Conservation (phyloP, 2,329 filamentous ascomycete species). For the Aspergillus sojae region DNA sequence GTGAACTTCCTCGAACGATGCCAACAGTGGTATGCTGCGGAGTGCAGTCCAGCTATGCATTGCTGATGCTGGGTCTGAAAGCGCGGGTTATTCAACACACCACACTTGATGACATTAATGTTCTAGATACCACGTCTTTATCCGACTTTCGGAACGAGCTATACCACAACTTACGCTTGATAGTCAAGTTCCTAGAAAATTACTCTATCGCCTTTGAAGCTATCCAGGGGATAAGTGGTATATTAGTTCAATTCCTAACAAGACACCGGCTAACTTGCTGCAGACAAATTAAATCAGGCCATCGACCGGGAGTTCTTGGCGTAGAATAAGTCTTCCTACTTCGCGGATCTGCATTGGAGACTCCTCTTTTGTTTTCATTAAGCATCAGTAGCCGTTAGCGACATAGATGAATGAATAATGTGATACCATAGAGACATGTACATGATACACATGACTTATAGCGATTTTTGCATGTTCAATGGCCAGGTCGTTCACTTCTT, state of each 20-base stretch:
- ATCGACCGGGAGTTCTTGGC: conserved; percentile 8
- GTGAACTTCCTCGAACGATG: conserved; percentile 28
- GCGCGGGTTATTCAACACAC: conserved; percentile 11
- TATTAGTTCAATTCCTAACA: neutral
- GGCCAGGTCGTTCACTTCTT: neutral
- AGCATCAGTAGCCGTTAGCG: neutral
- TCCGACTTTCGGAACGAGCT: conserved; percentile 23
- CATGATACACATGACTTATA: neutral
- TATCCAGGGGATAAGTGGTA: conserved; percentile 25
- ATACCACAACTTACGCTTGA: conserved; percentile 21
- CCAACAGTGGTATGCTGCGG: conserved; percentile 30
- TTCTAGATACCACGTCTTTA: conserved; percentile 3
- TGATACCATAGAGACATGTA: neutral
- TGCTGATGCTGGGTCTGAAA: conserved; percentile 32
- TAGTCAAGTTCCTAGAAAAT: conserved; percentile 22
- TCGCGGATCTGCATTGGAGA: neutral
- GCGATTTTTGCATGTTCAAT: neutral
- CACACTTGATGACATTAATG: neutral
- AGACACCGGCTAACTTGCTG: neutral
- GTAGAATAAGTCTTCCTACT: neutral
- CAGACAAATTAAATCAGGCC: conserved; percentile 5
- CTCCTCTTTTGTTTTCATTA: neutral
- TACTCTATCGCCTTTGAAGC: conserved; percentile 28
- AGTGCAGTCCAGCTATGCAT: conserved; percentile 29
- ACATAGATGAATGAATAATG: neutral